Conservation (phyloP, 2,329 filamentous ascomycete species). For the Colletotrichum falcatum region DNA sequence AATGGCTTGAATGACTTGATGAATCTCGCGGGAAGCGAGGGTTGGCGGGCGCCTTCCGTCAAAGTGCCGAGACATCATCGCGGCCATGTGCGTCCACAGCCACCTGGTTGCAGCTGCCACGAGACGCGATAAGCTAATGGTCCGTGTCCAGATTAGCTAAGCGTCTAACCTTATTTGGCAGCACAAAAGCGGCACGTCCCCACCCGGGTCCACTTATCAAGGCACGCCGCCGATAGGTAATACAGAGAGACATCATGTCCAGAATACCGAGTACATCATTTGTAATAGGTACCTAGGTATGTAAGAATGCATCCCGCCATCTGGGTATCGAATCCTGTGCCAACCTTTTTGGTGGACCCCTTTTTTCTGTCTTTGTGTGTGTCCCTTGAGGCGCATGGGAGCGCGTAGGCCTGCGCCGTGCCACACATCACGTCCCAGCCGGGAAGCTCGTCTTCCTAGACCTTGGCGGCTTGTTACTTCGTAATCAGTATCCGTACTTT, state of each 20-base stretch:
- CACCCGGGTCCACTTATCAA: neutral
- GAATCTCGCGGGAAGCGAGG: neutral
- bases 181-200: neutral
- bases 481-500: no score
- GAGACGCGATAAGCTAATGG: slow-evolving; percentile 32
- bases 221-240: neutral
- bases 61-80: neutral
- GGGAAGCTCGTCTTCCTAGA: slow-evolving; percentile 28
- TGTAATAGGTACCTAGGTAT: no score
- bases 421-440: slow-evolving; percentile 31
- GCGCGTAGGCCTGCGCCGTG: slow-evolving; percentile 15
- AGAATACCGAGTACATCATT: no score
- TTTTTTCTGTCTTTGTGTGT: no score
- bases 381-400: no score
- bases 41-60: neutral
- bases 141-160: slow-evolving; percentile 7
- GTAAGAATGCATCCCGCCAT: no score
- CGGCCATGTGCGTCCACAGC: neutral
- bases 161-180: slow-evolving; percentile 12
- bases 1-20: slow-evolving; percentile 1
- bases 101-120: neutral
- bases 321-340: no score
- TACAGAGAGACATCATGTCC: neutral
- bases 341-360: no score
- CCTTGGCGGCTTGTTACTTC: slow-evolving; percentile 30